These are phyloP conservation scores for Nematodospora valgi DNA, from an alignment of 805 yeast genomes.

Conservation along the genomic window DNA sequence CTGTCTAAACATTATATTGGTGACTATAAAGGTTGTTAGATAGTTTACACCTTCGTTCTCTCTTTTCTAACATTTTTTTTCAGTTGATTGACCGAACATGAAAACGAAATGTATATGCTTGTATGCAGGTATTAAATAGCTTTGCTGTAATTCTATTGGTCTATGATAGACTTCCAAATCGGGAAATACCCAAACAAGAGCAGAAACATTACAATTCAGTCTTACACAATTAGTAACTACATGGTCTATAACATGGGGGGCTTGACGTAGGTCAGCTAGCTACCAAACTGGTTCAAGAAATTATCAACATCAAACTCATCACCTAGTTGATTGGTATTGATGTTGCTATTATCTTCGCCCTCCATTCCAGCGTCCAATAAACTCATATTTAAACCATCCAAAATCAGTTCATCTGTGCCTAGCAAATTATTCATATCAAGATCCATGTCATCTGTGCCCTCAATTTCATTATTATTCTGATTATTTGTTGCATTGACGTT, in stretches of 20 bases:
- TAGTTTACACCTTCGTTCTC: neutral
- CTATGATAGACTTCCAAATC: slow-evolving; percentile 23
- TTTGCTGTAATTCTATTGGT: slow-evolving; percentile 5
- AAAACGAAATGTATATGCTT: slow-evolving; percentile 4
- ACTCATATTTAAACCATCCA: slow-evolving; percentile 42
- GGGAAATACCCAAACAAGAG: slow-evolving; percentile 14
- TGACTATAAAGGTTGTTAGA: neutral
- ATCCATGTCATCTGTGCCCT: slow-evolving; percentile 8
- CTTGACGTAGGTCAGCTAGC: slow-evolving; percentile 4
- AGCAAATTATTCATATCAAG: slow-evolving; percentile 29
- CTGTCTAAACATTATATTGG: slow-evolving; percentile 56
- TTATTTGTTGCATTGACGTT: neutral
- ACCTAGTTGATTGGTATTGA: slow-evolving; percentile 14
- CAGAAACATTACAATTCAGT: neutral
- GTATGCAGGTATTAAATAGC: neutral
- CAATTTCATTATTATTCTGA: neutral
- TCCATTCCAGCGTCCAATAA: slow-evolving; percentile 33
- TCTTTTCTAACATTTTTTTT: slow-evolving; percentile 1
- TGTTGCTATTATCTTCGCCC: slow-evolving; percentile 2
- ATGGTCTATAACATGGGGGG: neutral
- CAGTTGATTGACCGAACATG: slow-evolving; percentile 1
- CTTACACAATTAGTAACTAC: neutral
- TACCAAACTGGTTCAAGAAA: slow-evolving; percentile 42
- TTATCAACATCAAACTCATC: slow-evolving; percentile 46
- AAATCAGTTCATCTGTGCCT: slow-evolving; percentile 37